Conservation (phyloP, 441 rosid genomes). For the Adansonia gregorii region DNA sequence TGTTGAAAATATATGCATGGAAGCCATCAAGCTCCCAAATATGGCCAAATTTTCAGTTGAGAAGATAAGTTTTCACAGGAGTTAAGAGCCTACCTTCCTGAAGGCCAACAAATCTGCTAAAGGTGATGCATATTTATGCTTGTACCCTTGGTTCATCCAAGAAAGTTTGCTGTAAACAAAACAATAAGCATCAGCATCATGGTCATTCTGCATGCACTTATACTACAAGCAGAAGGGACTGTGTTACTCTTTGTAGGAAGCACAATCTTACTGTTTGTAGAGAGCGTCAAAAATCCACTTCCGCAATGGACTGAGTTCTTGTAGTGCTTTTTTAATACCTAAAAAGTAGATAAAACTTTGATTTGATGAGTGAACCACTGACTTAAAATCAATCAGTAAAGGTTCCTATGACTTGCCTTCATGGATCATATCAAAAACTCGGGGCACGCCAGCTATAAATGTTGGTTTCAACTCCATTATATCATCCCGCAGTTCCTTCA, state of each 20-base stretch:
- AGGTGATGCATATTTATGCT: slow-evolving; percentile 76
- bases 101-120: slow-evolving; percentile 89
- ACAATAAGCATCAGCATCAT: slow-evolving; percentile 19
- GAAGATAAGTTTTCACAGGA: slow-evolving; percentile 9
- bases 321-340: slow-evolving; percentile 67
- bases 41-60: slow-evolving; percentile 13
- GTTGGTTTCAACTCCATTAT: slow-evolving; percentile 86
- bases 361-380: slow-evolving; percentile 5
- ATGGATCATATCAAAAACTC: slow-evolving; percentile 85
- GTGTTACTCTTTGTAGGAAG: slow-evolving; percentile 54
- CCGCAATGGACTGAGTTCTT: slow-evolving; percentile 77
- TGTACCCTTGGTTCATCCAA: slow-evolving; percentile 89
- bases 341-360: slow-evolving; percentile 20
- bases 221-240: neutral
- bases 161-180: slow-evolving; percentile 67
- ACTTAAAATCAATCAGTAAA: slow-evolving; percentile 20
- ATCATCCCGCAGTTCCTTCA: slow-evolving; percentile 81
- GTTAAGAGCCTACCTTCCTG: slow-evolving; percentile 68
- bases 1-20: slow-evolving; percentile 11
- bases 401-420: slow-evolving; percentile 54
- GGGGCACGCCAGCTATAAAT: slow-evolving; percentile 89
- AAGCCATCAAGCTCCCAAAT: slow-evolving; percentile 1
- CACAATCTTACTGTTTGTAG: slow-evolving; percentile 62
- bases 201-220: neutral
- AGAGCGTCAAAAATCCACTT: slow-evolving; percentile 64